Base-by-base conservation (phyloP, 306 rosid genomes). In the Lathyrus tuberosus region DNA sequence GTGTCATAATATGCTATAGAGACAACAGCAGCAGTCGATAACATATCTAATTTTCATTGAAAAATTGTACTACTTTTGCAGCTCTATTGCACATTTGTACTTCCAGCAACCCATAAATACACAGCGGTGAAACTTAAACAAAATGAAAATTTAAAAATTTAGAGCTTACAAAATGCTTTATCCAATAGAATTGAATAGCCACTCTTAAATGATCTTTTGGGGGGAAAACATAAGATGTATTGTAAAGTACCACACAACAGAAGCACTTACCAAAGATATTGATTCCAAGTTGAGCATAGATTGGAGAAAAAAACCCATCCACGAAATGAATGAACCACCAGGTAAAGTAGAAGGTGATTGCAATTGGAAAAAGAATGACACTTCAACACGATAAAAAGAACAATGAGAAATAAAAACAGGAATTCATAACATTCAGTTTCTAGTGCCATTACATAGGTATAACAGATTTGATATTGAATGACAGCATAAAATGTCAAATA, bases 291-390 rank as follows among this genome's bases (percentile, higher is more conserved):
- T 86, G 89, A 73, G 91, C 95, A 78, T 75, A 92, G 82, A 92
- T 92, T 26, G 98, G 98, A 63, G 98, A 92, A 83, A 92, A 92
- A 67, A 92, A 92, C 24, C 98, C 87, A 78, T 92, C 98, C 73
- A 92, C 98, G 16, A 92, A 89, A 87, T 92, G 98, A 82, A 92
- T 85, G 83, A 92, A 92, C 98, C 98, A 92, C 98, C 98, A 92
- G n/a, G 98, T 92, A 73, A 89, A 82, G 70, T 92, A 92, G 89
- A 92, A 92, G 69, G 98, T 92, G 75, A 92, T 85, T 41, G 98
- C 98, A 61, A 92, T 92, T 51, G 98, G 98, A 79, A 92, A 81
- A 51, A 92, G 79, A 78, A 92, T 92, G 78, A 92, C 98, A 51
- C 98, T 92, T 57, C 75, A 71, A 42, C 87, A 85, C 81, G 76